Conservation (phyloP, 306 rosid genomes). For the Vachellia pachyceras region DNA sequence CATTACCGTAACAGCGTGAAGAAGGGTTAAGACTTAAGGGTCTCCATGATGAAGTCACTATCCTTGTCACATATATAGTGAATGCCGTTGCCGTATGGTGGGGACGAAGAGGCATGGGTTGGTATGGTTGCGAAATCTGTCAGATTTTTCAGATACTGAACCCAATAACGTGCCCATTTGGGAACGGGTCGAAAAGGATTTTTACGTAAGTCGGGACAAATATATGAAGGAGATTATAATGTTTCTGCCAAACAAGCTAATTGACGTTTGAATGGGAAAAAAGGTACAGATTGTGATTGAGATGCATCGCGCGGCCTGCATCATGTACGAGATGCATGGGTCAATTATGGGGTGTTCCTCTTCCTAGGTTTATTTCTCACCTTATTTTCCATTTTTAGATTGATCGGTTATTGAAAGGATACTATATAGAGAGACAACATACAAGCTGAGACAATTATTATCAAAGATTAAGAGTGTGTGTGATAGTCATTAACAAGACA, state of each 20-base stretch:
- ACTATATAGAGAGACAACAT: no score
- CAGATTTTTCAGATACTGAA: neutral
- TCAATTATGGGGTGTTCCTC: neutral
- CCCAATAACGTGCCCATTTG: no score
- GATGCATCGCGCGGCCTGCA: neutral
- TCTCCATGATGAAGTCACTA: neutral
- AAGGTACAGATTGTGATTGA: conserved; percentile 15
- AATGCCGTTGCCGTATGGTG: neutral
- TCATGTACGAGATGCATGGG: neutral
- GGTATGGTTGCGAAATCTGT: neutral
- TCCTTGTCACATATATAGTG: neutral
- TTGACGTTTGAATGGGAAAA: conserved; percentile 7
- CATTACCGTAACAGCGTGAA: conserved; percentile 5
- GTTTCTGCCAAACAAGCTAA: no score
- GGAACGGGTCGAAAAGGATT: no score
- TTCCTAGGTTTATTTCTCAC: neutral
- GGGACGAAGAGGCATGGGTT: neutral
- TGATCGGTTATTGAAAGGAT: neutral
- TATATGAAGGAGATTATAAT: no score
- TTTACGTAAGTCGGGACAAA: no score
- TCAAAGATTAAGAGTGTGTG: neutral
- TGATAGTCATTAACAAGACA: neutral
- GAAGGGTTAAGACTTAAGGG: neutral
- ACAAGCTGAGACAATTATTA: neutral
- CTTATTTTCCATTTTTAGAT: neutral